Evolutionary conservation across 2,329 filamentous ascomycete genomes (phyloP), one percentile per base, ranked within the genome.

Genomic region (Cercospora sp.): DNA sequence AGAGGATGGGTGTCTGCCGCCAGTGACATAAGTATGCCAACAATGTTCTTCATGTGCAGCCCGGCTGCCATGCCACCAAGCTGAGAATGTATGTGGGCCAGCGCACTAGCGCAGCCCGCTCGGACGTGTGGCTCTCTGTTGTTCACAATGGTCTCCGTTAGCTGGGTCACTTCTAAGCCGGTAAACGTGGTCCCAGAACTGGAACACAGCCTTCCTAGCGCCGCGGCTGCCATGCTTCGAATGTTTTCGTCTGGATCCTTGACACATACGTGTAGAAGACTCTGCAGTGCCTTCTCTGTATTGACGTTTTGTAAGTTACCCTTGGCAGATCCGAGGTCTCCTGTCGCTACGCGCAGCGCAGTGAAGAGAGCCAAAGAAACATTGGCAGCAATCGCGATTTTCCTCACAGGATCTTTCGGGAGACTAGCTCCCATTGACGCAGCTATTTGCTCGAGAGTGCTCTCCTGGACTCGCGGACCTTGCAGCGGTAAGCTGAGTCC

Each of bases 31-130:
- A 99, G 83, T 45, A 99, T 96, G 18, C 94, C 91, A n/a, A 97
- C 87, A 60, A 99, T 97, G 1, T 93, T 97, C 82, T 98, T 98
- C 61, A 99, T 85, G 78, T 99, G 95, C 74, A 95, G 93, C 3
- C 94, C 93, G 64, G 95, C 95, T 63, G 95, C 95, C 94, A 99
- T 98, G 66, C 95, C 94, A 66, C 95, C 96, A 36, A 99, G 91
- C 78, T 97, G 93, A 18, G 93, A 91, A 80, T 99, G 94, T 62
- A 99, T 98, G 66, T 91, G 91, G 8, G 95, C 95, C 31, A 99
- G 83, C 12, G 95, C 93, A 83, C 96, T 92, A 16, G 96, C 95
- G 80, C 94, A 99, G 10, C 95, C 95, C 55, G 96, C 94, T 78
- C 95, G 89, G 42, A 93, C 93, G 78, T 92, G 94, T 0, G 95